A percentile compares a stretch with the other conserved stretches of the same genome.
These are phyloP conservation scores for Herpetospermum pedunculosum DNA, from an alignment of 306 rosid species.

Conservation along the genomic window DNA sequence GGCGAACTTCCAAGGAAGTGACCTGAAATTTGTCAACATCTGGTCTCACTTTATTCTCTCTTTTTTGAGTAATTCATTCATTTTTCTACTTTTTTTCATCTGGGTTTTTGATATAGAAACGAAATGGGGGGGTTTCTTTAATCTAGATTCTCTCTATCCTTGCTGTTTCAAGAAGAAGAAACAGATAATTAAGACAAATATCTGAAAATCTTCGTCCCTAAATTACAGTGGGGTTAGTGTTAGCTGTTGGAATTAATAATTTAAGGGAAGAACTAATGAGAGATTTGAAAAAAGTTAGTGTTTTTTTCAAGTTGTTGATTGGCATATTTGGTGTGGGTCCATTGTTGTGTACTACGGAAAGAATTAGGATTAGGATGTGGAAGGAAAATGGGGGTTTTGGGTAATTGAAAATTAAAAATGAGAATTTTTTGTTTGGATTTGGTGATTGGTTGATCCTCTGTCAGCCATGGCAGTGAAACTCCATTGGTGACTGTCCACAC, in stretches of 20 bases:
- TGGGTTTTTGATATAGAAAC: constrained; percentile 18
- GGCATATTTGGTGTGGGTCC: constrained; percentile 6
- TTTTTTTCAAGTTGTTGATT: constrained; percentile 2
- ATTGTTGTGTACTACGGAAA: neutral
- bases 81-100: constrained; percentile 4
- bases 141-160: constrained; percentile 68
- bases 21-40: constrained; percentile 97
- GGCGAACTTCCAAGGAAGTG: constrained; percentile 86
- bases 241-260: too few species aligned
- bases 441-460: neutral
- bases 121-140: constrained; percentile 12
- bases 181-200: neutral
- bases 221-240: too few species aligned
- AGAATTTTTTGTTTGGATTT: neutral
- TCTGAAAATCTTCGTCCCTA: neutral
- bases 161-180: constrained; percentile 20
- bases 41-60: constrained; percentile 93
- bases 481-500: neutral
- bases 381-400: neutral
- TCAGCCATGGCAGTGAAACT: constrained; percentile 4
- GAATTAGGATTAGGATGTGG: neutral
- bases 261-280: too few species aligned
- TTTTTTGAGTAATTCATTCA: constrained; percentile 7
- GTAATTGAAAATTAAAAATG: neutral
- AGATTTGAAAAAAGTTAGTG: too few species aligned